A percentile compares a stretch with the other conserved stretches of the same genome.
Conservation (phyloP, 1,284 basidiomycete genomes). For the Ganoderma lingzhi region DNA sequence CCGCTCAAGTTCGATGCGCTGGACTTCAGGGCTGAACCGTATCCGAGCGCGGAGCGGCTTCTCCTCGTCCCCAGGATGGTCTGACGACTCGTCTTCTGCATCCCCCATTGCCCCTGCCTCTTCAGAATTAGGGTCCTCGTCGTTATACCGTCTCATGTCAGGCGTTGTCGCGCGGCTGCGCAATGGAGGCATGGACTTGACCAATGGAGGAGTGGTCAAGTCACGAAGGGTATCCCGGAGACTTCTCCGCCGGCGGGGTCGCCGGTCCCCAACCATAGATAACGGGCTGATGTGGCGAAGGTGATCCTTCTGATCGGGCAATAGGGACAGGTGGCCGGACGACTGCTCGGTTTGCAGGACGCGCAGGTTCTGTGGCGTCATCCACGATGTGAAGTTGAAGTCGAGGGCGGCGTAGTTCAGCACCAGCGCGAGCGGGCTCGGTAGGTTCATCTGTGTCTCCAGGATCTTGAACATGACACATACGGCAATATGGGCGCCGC, state of each 20-base stretch:
- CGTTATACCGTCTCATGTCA: constrained; percentile 13
- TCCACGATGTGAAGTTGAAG: constrained; percentile 98
- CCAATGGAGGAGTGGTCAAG: constrained; percentile 34
- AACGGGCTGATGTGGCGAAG: constrained; percentile 87
- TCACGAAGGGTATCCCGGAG: constrained; percentile 58
- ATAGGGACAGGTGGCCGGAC: constrained; percentile 70
- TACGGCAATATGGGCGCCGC: constrained; percentile 86
- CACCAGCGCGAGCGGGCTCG: constrained; percentile 81
- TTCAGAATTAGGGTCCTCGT: constrained; percentile 21
- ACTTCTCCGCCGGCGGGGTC: constrained; percentile 53
- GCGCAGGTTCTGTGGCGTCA: constrained; percentile 87
- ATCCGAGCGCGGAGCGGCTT: constrained; percentile 69
- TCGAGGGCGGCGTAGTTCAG: constrained; percentile 88
- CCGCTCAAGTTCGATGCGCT: constrained; percentile 21
- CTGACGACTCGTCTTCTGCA: constrained; percentile 54
- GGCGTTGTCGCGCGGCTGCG: constrained; percentile 31
- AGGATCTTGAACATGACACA: constrained; percentile 87
- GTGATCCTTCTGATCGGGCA: constrained; percentile 89
- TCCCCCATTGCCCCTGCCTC: constrained; percentile 53
- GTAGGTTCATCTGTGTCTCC: constrained; percentile 66
- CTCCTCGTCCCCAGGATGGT: constrained; percentile 62
- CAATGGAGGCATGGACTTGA: constrained; percentile 32
- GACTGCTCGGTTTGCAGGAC: constrained; percentile 88
- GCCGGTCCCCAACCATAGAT: constrained; percentile 82
- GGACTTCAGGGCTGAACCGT: constrained; percentile 46